Evolutionary conservation across 129 eudicot genomes (phyloP).

Genomic region (Flaveria bidentis): DNA sequence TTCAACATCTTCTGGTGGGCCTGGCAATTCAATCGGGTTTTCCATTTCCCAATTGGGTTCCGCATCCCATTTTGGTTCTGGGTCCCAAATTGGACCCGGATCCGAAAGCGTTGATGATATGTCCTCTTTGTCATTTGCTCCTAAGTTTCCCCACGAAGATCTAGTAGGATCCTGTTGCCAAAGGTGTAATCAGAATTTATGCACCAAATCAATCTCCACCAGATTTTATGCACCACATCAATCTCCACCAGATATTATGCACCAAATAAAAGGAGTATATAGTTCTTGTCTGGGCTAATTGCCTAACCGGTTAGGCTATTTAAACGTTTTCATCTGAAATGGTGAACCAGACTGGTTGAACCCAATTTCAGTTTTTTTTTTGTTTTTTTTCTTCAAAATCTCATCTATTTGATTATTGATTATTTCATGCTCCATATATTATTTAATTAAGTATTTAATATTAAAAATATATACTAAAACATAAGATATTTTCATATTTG

Average conservation of each 20-base stretch:
- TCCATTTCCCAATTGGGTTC: constrained; percentile 80
- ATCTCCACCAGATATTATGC: neutral
- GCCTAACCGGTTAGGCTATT: too few species aligned
- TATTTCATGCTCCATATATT: too few species aligned
- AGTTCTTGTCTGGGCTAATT: neutral
- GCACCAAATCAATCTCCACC: neutral
- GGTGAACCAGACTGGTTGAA: too few species aligned
- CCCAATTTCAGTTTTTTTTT: too few species aligned
- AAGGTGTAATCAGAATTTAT: neutral
- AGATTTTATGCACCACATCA: neutral
- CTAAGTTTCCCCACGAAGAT: constrained; percentile 70
- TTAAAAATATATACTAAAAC: too few species aligned
- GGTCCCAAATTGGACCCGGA: constrained; percentile 97
- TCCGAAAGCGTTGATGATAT: constrained; percentile 96
- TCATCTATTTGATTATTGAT: too few species aligned
- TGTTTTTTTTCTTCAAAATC: too few species aligned
- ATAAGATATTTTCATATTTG: too few species aligned
- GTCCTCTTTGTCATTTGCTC: constrained; percentile 78
- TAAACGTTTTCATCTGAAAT: too few species aligned
- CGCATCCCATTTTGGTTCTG: constrained; percentile 93
- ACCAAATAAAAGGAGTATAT: neutral
- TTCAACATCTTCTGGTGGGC: constrained; percentile 52
- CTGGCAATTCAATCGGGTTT: constrained; percentile 78
- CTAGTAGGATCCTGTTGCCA: constrained; percentile 54
- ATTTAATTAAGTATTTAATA: too few species aligned